Evolutionary conservation across 2,329 filamentous ascomycete genomes (phyloP), one percentile per base, ranked within the genome.

Genomic region (Alternaria tenuissima): DNA sequence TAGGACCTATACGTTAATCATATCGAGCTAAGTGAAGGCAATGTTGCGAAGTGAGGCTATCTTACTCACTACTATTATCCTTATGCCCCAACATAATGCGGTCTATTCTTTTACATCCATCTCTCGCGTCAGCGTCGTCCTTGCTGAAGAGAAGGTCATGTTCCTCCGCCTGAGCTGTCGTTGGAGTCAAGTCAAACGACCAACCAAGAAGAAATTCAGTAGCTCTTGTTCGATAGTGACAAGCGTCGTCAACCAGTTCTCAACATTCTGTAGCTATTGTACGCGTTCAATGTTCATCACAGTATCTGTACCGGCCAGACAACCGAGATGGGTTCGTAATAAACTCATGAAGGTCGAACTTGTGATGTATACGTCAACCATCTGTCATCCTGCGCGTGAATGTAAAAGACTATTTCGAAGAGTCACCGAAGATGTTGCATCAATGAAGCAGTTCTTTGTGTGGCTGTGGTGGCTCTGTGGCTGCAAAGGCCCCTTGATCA

Each of bases 401-500:
- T 11, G 14, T 34, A 48, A 34, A 16, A 18, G 18, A 18, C 18
- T 34, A 16, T 30, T 36, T n/a, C 22, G 6, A 12, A 3, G 16
- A 34, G 46, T 30, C 28, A 22, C 22, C 16, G 16, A 34, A 22
- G 11, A 28, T 18, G 22, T 34, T 34, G n/a, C 20, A 39, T 20
- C 38, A 5, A 20, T 39, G 18, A 5, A 41, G 38, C 11, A 41
- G 9, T 41, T 20, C 38, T 41, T 41, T 41, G 38, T 22, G 18
- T 22, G 18, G 38, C 9, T 22, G 9, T 41, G 51, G 42, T 28
- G 28, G 20, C 38, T 52, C 28, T 52, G 46, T 42, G 43, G 43
- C 56, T 59, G 47, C 28, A 8, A 44, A 8, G 28, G 18, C 43
- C 42, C 18, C 20, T 39, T 39, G 34, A 55, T 47, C 43, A 46